Percentiles rank a stretch among this genome's conserved stretches.
Evolutionary conservation across 305 asterid genomes (phyloP).

Genomic region (Fraxinus nigra): DNA sequence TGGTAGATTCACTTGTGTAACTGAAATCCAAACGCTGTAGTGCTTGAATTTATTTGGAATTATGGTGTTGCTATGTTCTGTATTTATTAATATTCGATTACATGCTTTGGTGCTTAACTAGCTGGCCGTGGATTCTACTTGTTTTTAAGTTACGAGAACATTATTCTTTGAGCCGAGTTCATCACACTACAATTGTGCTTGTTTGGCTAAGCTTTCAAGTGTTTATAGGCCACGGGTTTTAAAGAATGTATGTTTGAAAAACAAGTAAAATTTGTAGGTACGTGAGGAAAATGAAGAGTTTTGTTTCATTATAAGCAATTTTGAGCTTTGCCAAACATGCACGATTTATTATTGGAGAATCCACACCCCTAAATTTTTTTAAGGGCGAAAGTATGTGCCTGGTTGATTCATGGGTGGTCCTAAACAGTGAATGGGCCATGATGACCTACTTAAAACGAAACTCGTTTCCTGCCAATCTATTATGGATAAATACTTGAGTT

Average conservation of each 20-base stretch:
- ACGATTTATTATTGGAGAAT: not conserved
- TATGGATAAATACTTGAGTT: too few relatives aligned
- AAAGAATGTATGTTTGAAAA: not conserved
- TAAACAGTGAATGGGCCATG: too few relatives aligned
- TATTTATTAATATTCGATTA: constrained; percentile 2
- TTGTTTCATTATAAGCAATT: not conserved
- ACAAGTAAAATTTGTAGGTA: not conserved
- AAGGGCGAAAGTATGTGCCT: too few relatives aligned
- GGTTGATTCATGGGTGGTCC: too few relatives aligned
- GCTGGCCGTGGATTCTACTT: not conserved
- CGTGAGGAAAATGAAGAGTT: not conserved
- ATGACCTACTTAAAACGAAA: too few relatives aligned
- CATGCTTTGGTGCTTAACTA: not conserved
- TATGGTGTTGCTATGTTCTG: constrained; percentile 19
- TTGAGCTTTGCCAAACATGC: not conserved
- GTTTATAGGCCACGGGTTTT: not conserved
- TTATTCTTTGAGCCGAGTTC: not conserved
- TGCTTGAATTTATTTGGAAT: constrained; percentile 9
- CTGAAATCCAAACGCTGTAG: constrained; percentile 6
- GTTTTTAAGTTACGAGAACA: not conserved
- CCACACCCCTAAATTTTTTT: not conserved
- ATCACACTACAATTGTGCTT: not conserved
- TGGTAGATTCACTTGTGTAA: constrained; percentile 15
- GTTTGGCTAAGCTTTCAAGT: not conserved
- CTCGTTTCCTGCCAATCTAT: too few relatives aligned